phyloP scores from a whole-genome alignment of 1,284 basidiomycete genomes.

The Trametes pubescens region DNA sequence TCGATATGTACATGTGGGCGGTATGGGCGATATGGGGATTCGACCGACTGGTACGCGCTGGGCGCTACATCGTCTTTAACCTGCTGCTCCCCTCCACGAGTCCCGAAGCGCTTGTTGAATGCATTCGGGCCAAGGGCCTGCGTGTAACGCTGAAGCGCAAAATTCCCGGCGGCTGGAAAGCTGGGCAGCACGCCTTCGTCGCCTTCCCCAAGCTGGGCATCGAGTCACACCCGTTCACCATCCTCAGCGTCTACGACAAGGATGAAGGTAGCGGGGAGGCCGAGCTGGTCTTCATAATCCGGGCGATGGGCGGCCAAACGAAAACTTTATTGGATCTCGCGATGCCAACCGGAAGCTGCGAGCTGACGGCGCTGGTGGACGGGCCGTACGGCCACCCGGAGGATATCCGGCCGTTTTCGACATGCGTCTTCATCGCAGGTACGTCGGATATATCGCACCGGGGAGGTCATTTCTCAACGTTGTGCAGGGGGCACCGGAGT shows the following conservation, averaged over 20 bases:
- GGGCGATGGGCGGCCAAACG: conserved; percentile 38
- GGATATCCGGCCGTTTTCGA: conserved; percentile 49
- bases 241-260: conserved; percentile 48
- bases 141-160: conserved; percentile 46
- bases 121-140: conserved; percentile 49
- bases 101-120: conserved; percentile 43
- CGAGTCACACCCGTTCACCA: conserved; percentile 66
- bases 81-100: conserved; percentile 40
- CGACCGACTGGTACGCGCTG: conserved; percentile 47
- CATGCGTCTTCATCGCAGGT: conserved; percentile 57
- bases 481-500: conserved; percentile 54
- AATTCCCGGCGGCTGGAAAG: conserved; percentile 52
- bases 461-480: background rate
- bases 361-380: conserved; percentile 52
- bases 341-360: conserved; percentile 35
- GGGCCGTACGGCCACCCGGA: conserved; percentile 60
- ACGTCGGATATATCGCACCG: conserved; percentile 17
- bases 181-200: conserved; percentile 66
- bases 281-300: conserved; percentile 56
- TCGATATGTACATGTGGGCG: conserved; percentile 43
- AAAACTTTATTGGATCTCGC: conserved; percentile 27
- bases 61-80: conserved; percentile 49
- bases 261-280: conserved; percentile 33
- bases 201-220: conserved; percentile 55
- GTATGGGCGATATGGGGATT: conserved; percentile 53